Percentiles rank a stretch among this genome's conserved stretches.
Conservation (phyloP, 2,329 filamentous ascomycete species). For the Penicillium sp. region DNA sequence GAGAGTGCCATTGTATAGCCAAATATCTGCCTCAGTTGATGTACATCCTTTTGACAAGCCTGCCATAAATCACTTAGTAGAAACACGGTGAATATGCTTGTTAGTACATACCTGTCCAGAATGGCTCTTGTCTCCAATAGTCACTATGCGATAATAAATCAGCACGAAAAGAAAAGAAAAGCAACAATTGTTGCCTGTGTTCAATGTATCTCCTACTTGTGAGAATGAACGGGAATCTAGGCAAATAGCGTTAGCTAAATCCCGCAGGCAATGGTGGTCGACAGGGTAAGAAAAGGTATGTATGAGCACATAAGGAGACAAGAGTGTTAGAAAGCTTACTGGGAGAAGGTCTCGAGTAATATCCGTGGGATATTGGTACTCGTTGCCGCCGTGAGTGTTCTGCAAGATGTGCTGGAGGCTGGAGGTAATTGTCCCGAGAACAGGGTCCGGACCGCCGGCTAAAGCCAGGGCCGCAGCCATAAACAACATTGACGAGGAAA, state of each 20-base stretch:
- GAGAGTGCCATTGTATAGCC: slow-evolving; percentile 57
- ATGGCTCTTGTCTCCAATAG: slow-evolving; percentile 53
- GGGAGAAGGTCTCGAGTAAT: slow-evolving; percentile 62
- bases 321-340: slow-evolving; percentile 35
- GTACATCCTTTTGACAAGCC: slow-evolving; percentile 60
- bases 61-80: slow-evolving; percentile 25
- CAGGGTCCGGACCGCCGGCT: slow-evolving; percentile 24
- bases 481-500: slow-evolving; percentile 13
- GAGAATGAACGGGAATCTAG: slow-evolving; percentile 44
- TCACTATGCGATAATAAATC: slow-evolving; percentile 47
- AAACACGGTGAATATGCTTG: background rate
- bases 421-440: slow-evolving; percentile 36
- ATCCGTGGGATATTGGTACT: slow-evolving; percentile 62
- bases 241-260: slow-evolving; percentile 13
- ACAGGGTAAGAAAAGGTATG: background rate
- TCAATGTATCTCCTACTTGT: slow-evolving; percentile 34
- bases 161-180: background rate
- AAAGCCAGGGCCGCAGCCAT: slow-evolving; percentile 23
- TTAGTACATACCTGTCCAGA: slow-evolving; percentile 44
- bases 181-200: background rate
- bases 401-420: slow-evolving; percentile 57
- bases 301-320: no score
- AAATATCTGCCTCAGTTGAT: slow-evolving; percentile 62
- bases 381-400: slow-evolving; percentile 52
- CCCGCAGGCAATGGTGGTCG: background rate